Conservation (phyloP, 1,139 yeast species). For the Wickerhamomyces sp. region DNA sequence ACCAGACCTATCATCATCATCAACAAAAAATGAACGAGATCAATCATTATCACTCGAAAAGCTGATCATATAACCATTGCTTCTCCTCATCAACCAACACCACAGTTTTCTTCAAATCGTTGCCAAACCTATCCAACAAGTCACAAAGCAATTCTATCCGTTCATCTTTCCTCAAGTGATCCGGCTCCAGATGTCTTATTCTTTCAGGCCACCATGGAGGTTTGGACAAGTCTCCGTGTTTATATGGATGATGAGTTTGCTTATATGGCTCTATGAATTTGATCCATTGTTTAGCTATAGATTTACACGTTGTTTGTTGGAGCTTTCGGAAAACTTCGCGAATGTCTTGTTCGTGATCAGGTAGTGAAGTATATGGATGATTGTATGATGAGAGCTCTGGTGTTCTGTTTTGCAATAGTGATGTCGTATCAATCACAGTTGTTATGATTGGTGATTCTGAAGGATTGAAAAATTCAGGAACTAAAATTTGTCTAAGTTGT, state of each 20-base stretch:
- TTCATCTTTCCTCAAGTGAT: conserved; percentile 57
- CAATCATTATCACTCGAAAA: too few relatives aligned
- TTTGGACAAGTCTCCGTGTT: conserved; percentile 38
- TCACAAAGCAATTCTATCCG: conserved; percentile 45
- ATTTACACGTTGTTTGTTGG: conserved; percentile 56
- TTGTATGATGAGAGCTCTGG: too few relatives aligned
- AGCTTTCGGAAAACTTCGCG: conserved; percentile 26
- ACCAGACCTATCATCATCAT: too few relatives aligned
- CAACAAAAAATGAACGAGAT: too few relatives aligned
- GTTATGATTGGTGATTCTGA: too few relatives aligned
- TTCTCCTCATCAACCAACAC: not conserved
- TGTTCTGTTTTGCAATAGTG: too few relatives aligned
- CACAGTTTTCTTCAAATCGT: not conserved
- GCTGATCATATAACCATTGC: too few relatives aligned
- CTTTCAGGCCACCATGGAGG: conserved; percentile 71
- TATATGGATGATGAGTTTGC: conserved; percentile 62
- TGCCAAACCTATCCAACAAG: conserved; percentile 14
- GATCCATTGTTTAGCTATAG: conserved; percentile 65
- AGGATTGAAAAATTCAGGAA: too few relatives aligned
- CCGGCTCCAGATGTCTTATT: conserved; percentile 67
- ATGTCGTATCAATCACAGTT: too few relatives aligned
- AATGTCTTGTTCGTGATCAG: too few relatives aligned
- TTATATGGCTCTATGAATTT: conserved; percentile 60
- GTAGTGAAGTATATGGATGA: too few relatives aligned
- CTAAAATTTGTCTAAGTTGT: too few relatives aligned